Conservation (phyloP, 495 filamentous ascomycete genomes). For the Penicillium turbatum region DNA sequence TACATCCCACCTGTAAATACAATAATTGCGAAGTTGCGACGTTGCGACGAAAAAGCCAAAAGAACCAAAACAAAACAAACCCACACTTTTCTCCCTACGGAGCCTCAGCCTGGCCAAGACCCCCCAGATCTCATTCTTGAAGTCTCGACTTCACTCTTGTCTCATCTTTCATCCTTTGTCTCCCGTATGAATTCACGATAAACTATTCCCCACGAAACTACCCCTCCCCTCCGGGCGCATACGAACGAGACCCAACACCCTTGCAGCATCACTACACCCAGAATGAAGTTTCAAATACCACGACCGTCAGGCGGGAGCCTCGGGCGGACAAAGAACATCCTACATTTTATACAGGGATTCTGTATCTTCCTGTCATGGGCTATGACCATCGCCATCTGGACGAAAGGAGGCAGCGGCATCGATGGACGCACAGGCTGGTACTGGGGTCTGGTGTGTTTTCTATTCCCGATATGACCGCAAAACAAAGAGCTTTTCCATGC, state of each 20-base stretch:
- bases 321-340: slow-evolving; percentile 44
- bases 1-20: slow-evolving; percentile 3
- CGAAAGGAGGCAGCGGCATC: slow-evolving; percentile 50
- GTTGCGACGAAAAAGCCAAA: neutral
- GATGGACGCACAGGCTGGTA: slow-evolving; percentile 70
- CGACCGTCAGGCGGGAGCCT: slow-evolving; percentile 35
- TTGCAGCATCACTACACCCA: slow-evolving; percentile 18
- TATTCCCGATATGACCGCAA: neutral
- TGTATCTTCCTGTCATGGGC: slow-evolving; percentile 67
- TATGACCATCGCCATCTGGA: slow-evolving; percentile 70
- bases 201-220: neutral
- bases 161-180: neutral
- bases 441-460: slow-evolving; percentile 65
- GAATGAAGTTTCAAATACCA: slow-evolving; percentile 32
- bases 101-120: neutral
- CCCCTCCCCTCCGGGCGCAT: slow-evolving; percentile 8
- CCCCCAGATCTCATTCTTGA: neutral
- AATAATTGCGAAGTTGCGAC: neutral
- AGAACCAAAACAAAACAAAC: slow-evolving; percentile 2
- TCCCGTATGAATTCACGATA: slow-evolving; percentile 7
- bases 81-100: neutral
- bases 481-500: slow-evolving; percentile 5
- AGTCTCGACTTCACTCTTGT: slow-evolving; percentile 1
- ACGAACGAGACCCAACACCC: slow-evolving; percentile 19
- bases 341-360: slow-evolving; percentile 57